Percentiles rank a stretch among this genome's conserved stretches.
Conservation (phyloP, 805 yeast species). For the Schwanniomyces polymorphus region DNA sequence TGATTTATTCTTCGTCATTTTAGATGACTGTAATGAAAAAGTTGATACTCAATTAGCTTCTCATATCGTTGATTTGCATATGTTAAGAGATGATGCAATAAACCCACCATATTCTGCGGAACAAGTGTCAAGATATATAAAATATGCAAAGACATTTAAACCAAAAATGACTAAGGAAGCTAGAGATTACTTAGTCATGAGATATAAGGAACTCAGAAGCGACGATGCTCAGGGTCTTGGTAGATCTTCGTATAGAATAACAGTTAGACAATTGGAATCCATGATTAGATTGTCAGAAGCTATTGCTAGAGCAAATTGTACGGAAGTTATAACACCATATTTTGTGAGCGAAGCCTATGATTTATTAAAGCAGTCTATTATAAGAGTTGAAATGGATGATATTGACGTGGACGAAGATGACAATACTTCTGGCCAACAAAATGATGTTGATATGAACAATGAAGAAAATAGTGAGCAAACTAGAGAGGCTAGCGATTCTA, state of each 20-base stretch:
- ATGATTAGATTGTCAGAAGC: slow-evolving; percentile 94
- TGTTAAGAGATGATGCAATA: slow-evolving; percentile 87
- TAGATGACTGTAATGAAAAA: slow-evolving; percentile 92
- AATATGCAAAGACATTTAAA: slow-evolving; percentile 88
- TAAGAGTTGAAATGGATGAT: slow-evolving; percentile 92
- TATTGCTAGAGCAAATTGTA: slow-evolving; percentile 95
- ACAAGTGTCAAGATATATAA: slow-evolving; percentile 83
- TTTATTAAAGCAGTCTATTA: slow-evolving; percentile 83
- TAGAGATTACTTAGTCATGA: slow-evolving; percentile 68
- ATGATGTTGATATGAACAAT: slow-evolving; percentile 17
- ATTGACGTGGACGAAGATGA: slow-evolving; percentile 78
- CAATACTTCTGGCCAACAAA: slow-evolving; percentile 13
- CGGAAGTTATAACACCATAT: slow-evolving; percentile 77
- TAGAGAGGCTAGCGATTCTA: slow-evolving; percentile 1
- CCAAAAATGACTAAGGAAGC: slow-evolving; percentile 86
- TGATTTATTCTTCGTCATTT: slow-evolving; percentile 89
- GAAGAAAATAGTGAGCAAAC: slow-evolving; percentile 2
- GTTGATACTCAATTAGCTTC: slow-evolving; percentile 87
- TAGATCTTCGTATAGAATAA: slow-evolving; percentile 85
- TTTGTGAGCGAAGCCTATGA: slow-evolving; percentile 94
- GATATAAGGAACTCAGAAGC: slow-evolving; percentile 81
- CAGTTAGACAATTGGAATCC: slow-evolving; percentile 95
- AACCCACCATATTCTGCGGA: slow-evolving; percentile 87
- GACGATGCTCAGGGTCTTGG: slow-evolving; percentile 91
- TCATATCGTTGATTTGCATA: slow-evolving; percentile 91